phyloP scores from a whole-genome alignment of 352 stramenopile genomes.

The Halophytophthora batemanensis region DNA sequence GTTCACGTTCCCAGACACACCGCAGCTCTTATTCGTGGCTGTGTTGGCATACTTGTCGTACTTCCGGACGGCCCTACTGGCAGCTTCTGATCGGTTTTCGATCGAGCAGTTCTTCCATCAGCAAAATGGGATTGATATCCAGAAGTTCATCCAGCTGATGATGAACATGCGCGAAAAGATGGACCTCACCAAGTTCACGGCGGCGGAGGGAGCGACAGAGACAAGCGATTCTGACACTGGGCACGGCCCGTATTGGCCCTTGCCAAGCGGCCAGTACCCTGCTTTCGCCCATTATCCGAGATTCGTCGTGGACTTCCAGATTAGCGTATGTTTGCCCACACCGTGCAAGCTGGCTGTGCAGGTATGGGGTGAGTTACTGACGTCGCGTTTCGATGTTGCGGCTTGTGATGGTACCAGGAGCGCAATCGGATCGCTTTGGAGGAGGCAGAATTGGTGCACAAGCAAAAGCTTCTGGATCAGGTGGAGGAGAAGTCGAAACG shows the following conservation, averaged over 20 bases:
- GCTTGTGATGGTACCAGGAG: conserved; percentile 39
- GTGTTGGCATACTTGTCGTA: conserved; percentile 75
- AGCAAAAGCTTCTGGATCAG: conserved; percentile 56
- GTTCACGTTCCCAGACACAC: conserved; percentile 65
- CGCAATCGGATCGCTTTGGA: conserved; percentile 78
- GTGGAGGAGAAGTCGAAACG: conserved; percentile 49
- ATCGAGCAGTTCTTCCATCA: conserved; percentile 87
- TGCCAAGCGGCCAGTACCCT: conserved; percentile 72
- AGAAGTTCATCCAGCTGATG: conserved; percentile 67
- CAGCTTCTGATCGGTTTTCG: conserved; percentile 45
- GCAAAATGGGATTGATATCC: conserved; percentile 77
- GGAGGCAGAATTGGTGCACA: conserved; percentile 61
- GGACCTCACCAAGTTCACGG: conserved; percentile 29
- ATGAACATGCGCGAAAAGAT: conserved; percentile 49
- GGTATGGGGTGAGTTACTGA: conserved; percentile 1
- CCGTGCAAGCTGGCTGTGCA: conserved; percentile 4
- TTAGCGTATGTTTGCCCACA: conserved; percentile 43
- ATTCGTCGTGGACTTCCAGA: conserved; percentile 84
- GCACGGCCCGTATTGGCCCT: conserved; percentile 40
- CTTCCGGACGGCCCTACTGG: conserved; percentile 61
- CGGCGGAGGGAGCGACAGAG: conserved; percentile 6
- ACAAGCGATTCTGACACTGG: background rate
- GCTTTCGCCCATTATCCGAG: conserved; percentile 75
- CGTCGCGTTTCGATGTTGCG: background rate
- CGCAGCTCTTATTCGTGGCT: conserved; percentile 57